Conservation (phyloP, 1,284 basidiomycete species). For the Entoloma clypeatum region DNA sequence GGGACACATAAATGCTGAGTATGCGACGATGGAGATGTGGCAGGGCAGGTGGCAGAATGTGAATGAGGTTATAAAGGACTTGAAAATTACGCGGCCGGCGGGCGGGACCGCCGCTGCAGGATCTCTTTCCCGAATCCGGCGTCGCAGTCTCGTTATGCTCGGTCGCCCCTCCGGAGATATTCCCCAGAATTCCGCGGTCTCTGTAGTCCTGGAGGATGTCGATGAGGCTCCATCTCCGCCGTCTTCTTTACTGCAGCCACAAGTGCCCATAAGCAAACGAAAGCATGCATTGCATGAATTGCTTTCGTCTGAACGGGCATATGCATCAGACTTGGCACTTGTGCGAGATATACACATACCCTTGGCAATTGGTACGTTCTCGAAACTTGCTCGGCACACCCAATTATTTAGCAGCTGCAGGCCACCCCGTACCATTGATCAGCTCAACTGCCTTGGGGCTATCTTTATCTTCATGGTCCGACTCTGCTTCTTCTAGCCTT, state of each 20-base stretch:
- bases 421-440: constrained; percentile 41
- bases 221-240: constrained; percentile 19
- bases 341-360: constrained; percentile 84
- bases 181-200: constrained; percentile 21
- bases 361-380: constrained; percentile 57
- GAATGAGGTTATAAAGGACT: constrained; percentile 46
- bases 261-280: constrained; percentile 57
- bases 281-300: constrained; percentile 83
- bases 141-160: constrained; percentile 23
- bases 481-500: constrained; percentile 41
- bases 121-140: constrained; percentile 25
- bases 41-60: constrained; percentile 59
- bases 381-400: constrained; percentile 10
- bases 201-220: constrained; percentile 19
- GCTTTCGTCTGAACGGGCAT: constrained; percentile 80
- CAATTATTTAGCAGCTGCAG: constrained; percentile 27
- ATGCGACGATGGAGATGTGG: constrained; percentile 70
- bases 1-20: constrained; percentile 61
- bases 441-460: constrained; percentile 27
- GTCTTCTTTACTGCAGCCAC: constrained; percentile 16
- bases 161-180: constrained; percentile 16
- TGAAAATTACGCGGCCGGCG: too few relatives aligned
- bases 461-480: constrained; percentile 38
- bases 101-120: too few relatives aligned
- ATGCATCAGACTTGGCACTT: constrained; percentile 84